Base-by-base conservation (phyloP, 2,329 filamentous ascomycete genomes). In the Monosporascus sp. region DNA sequence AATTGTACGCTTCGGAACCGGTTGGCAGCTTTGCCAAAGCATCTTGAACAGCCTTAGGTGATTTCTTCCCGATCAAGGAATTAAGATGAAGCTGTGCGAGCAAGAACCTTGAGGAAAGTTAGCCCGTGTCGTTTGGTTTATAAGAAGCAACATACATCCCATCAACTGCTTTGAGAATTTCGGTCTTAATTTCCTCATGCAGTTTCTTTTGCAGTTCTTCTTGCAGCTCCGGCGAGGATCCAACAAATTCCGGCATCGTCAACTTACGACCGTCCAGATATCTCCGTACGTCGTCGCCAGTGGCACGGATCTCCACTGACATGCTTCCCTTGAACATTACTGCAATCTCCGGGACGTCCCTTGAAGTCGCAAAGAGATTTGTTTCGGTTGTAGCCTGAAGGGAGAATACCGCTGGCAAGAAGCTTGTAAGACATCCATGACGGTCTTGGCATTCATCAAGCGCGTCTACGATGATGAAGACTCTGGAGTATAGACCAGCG, bases 11-110 rank as follows among this genome's bases (percentile, higher is more conserved):
- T 7, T 60, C 50, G 3, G 62, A 58, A 9, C 68, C 69, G 5
- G 37, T 67, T 0, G 64, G 56, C 0, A 78, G 55, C 56, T 62
- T 27, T 7, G 26, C 3, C 1, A 78, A 55, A 1, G 68, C 62
- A 0, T 24, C 47, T 24, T 55, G 55, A 3, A 79, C 54, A 0
- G 57, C 61, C 37, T 68, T 72, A 1, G 52, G 44, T 0, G 69
- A 67, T 37, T 24, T 59, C 48, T 69, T 67, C 16, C 58, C 63
- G 5, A 54, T 45, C 1, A 74, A 57, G 1, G 67, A 68, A 16
- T 70, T 63, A 3, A 68, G 48, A 56, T 72, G 60, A 7, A 74
- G 65, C 22, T 67, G 57, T 19, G 70, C 72, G 14, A 72, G 63
- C 5, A 74, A 66, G 58, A 72, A 72, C 68, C 68, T 72, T 41